Evolutionary conservation across 768 basidiomycete genomes (phyloP).

Genomic region (Nevesoporus exiguus): DNA sequence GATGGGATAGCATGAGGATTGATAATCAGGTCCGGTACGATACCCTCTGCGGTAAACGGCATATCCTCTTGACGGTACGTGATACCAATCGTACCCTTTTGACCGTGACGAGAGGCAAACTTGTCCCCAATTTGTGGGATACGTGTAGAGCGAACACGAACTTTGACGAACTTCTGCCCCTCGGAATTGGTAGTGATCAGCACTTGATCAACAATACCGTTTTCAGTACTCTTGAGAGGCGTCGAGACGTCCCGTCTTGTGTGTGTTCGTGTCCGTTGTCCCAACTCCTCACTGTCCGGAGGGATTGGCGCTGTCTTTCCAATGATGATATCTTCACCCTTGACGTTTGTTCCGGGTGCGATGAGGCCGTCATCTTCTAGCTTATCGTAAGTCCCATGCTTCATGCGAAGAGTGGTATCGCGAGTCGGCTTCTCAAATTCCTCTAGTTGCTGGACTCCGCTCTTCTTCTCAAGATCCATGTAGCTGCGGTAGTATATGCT

Average conservation of each 20-base stretch:
- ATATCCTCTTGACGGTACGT: slow-evolving; percentile 99
- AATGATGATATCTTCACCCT: slow-evolving; percentile 98
- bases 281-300: slow-evolving; percentile 94
- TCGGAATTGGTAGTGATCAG: slow-evolving; percentile 94
- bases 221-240: slow-evolving; percentile 96
- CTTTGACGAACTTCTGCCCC: slow-evolving; percentile 97
- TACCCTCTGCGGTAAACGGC: slow-evolving; percentile 97
- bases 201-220: slow-evolving; percentile 96
- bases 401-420: slow-evolving; percentile 92
- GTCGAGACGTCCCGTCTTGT: slow-evolving; percentile 96
- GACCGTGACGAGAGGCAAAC: slow-evolving; percentile 98
- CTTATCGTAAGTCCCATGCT: slow-evolving; percentile 98
- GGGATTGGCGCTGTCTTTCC: slow-evolving; percentile 98
- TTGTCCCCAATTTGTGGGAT: slow-evolving; percentile 99
- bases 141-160: slow-evolving; percentile 92
- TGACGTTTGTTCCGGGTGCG: slow-evolving; percentile 90
- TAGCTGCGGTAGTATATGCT: slow-evolving; percentile 99
- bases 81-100: slow-evolving; percentile 99
- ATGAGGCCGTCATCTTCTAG: slow-evolving; percentile 95
- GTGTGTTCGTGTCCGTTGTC: slow-evolving; percentile 91
- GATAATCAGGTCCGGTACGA: slow-evolving; percentile 96
- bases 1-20: slow-evolving; percentile 99
- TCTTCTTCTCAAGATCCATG: slow-evolving; percentile 98
- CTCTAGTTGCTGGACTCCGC: slow-evolving; percentile 86
- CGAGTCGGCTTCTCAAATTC: slow-evolving; percentile 96